Percentiles rank a stretch among this genome's conserved stretches.
Conservation (phyloP, 805 yeast species). For the Cephaloascus fragrans region DNA sequence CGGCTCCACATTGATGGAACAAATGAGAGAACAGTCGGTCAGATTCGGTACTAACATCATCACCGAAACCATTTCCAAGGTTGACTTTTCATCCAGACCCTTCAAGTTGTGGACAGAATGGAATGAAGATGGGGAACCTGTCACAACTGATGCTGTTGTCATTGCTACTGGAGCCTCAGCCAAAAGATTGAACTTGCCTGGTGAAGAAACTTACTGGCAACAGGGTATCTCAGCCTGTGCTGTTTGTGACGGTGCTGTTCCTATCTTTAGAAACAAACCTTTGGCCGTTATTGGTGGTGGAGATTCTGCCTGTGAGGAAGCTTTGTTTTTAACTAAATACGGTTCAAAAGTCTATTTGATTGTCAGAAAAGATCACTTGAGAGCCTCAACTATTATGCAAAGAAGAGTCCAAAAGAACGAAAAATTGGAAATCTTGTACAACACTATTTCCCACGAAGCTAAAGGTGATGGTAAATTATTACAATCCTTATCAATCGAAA, state of each 20-base stretch:
- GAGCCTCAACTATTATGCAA: slow-evolving; percentile 97
- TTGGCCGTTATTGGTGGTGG: slow-evolving; percentile 99
- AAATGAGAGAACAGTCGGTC: slow-evolving; percentile 81
- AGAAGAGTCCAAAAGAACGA: slow-evolving; percentile 79
- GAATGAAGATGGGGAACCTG: slow-evolving; percentile 85
- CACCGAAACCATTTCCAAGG: slow-evolving; percentile 91
- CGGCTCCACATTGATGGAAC: slow-evolving; percentile 86
- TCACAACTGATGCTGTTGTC: slow-evolving; percentile 86
- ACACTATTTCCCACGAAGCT: slow-evolving; percentile 80
- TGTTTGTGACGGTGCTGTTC: slow-evolving; percentile 99
- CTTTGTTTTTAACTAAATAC: slow-evolving; percentile 90
- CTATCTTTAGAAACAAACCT: slow-evolving; percentile 96
- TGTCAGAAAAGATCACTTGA: slow-evolving; percentile 87
- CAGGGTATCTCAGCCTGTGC: slow-evolving; percentile 99
- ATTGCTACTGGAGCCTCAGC: slow-evolving; percentile 99
- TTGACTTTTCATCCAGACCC: slow-evolving; percentile 80
- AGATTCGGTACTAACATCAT: slow-evolving; percentile 89
- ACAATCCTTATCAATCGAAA: slow-evolving; percentile 51
- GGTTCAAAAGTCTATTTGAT: slow-evolving; percentile 91
- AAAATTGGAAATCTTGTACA: slow-evolving; percentile 84
- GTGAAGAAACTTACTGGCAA: slow-evolving; percentile 98
- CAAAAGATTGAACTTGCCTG: slow-evolving; percentile 85
- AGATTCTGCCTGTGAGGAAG: slow-evolving; percentile 99
- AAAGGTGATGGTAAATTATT: slow-evolving; percentile 89
- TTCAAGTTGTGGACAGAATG: slow-evolving; percentile 97